Evolutionary conservation across 2,329 filamentous ascomycete genomes (phyloP).

Genomic region (Rhexocercosporidium sp.): DNA sequence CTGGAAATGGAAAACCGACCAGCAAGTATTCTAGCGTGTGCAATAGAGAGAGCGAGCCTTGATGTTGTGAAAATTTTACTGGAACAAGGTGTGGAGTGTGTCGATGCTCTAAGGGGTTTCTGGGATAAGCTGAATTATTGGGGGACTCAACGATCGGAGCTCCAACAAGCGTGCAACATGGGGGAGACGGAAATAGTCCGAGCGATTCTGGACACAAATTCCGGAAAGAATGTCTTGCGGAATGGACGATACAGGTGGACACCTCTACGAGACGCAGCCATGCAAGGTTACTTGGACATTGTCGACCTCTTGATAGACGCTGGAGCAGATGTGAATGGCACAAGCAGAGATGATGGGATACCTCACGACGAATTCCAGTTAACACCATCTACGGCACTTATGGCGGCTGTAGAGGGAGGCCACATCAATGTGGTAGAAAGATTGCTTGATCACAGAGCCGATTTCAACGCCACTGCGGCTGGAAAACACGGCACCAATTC

Average conservation of each 20-base stretch:
- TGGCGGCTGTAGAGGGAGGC: conserved; percentile 1
- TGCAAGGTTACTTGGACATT: conserved; percentile 11
- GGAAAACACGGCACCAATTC: not conserved
- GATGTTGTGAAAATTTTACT: conserved; percentile 27
- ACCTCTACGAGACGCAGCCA: conserved; percentile 2
- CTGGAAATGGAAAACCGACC: too few species aligned
- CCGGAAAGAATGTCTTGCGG: conserved; percentile 25
- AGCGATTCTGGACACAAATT: conserved; percentile 39
- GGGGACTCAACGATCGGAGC: conserved; percentile 24
- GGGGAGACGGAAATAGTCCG: conserved; percentile 43
- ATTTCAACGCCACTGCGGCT: not conserved
- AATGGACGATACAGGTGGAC: not conserved
- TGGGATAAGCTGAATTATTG: too few species aligned
- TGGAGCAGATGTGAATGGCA: conserved; percentile 15
- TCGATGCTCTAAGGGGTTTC: not conserved
- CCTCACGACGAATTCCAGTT: not conserved
- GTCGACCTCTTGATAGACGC: conserved; percentile 5
- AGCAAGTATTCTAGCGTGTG: conserved; percentile 12
- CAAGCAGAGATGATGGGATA: not conserved
- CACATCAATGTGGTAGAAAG: not conserved
- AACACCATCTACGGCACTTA: not conserved
- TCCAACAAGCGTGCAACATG: conserved; percentile 30
- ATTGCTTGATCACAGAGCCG: not conserved
- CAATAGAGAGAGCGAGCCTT: conserved; percentile 10
- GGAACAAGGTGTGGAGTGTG: conserved; percentile 30